A percentile compares a stretch with the other conserved stretches of the same genome.
Conservation (phyloP, 306 rosid genomes). For the Ochetophila trinervis region DNA sequence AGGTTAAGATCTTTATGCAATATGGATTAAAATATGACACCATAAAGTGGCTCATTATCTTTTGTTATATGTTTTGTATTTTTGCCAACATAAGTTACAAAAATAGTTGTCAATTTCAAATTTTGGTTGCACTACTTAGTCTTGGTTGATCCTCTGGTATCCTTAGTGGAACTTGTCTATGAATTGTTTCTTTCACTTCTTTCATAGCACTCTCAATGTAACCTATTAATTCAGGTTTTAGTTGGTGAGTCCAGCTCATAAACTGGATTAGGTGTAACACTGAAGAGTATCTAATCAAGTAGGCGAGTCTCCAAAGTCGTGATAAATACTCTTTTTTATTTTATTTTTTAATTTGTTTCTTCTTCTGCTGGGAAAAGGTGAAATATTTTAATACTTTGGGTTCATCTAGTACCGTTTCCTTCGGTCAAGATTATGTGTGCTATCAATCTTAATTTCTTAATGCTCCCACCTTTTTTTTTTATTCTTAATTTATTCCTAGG, state of each 20-base stretch:
- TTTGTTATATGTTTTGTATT: too few species aligned
- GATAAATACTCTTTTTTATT: too few species aligned
- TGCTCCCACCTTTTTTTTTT: too few species aligned
- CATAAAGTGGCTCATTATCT: neutral
- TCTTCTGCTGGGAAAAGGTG: too few species aligned
- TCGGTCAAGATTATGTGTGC: too few species aligned
- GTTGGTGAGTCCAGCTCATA: neutral
- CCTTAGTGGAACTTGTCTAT: constrained; percentile 10
- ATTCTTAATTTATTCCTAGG: too few species aligned
- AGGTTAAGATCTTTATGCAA: neutral
- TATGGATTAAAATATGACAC: neutral
- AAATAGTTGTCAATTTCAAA: neutral
- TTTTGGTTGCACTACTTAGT: neutral
- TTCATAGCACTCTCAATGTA: neutral
- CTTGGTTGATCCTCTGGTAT: neutral
- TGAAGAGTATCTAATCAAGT: neutral
- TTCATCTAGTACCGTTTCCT: too few species aligned
- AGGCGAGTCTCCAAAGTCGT: neutral
- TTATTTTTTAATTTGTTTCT: too few species aligned
- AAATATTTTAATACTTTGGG: too few species aligned
- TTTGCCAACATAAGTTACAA: neutral
- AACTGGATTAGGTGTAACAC: neutral
- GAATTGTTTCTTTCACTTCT: neutral
- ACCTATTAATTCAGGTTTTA: neutral
- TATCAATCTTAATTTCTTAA: too few species aligned